These are phyloP conservation scores for Cyclanthera cordifolia DNA, from an alignment of 306 rosid genomes.

Conservation along the genomic window DNA sequence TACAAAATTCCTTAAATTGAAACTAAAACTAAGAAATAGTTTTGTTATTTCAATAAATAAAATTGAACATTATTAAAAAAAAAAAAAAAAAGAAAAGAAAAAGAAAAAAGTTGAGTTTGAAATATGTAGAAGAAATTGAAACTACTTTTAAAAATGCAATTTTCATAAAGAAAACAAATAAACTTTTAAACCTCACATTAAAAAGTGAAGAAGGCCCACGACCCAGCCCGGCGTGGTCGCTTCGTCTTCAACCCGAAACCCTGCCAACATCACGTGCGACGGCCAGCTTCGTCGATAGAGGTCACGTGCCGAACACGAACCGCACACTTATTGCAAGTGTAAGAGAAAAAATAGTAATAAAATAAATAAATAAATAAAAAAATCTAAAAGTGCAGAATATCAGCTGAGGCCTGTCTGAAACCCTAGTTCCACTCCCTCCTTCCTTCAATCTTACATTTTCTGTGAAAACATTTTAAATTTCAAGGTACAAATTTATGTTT, in stretches of 20 bases:
- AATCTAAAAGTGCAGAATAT: constrained; percentile 9
- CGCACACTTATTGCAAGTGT: background rate
- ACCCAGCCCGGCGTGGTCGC: background rate
- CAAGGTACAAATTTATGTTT: background rate
- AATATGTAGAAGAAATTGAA: too few species aligned
- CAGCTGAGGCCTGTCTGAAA: constrained; percentile 4
- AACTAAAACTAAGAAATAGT: too few species aligned
- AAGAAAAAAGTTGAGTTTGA: too few species aligned
- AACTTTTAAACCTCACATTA: too few species aligned
- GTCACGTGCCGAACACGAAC: constrained; percentile 11
- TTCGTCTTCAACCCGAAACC: constrained; percentile 5
- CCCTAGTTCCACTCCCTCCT: constrained; percentile 2
- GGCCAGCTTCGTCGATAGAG: constrained; percentile 1
- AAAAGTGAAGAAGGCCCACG: background rate
- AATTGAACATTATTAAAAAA: too few species aligned
- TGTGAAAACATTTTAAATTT: background rate
- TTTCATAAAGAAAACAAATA: too few species aligned
- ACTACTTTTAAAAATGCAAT: too few species aligned
- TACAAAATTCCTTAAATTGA: too few species aligned
- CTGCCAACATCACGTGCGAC: constrained; percentile 8
- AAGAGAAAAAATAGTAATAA: background rate
- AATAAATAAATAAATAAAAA: background rate
- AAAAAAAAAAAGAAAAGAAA: too few species aligned
- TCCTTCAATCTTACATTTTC: constrained; percentile 2
- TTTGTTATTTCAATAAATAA: too few species aligned